Evolutionary conservation across 2,329 filamentous ascomycete genomes (phyloP), one percentile per base, ranked within the genome.

Genomic region (Orbilia ellipsospora): DNA sequence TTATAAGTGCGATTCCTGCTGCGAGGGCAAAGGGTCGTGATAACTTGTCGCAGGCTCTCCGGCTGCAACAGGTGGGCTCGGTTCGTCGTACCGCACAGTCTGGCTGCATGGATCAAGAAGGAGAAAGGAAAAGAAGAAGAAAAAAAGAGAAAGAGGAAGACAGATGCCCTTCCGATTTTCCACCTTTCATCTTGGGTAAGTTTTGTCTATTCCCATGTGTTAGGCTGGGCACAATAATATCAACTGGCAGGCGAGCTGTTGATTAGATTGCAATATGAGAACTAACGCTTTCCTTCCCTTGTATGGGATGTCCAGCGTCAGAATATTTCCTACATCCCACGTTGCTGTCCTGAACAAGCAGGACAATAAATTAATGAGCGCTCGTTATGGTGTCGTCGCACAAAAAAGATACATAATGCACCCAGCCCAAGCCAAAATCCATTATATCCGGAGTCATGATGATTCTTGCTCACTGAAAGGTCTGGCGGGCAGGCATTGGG

Each of bases 161-260:
- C 20, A 45, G 56, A 54, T 73, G 52, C 60, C 44, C 45, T 50
- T 48, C 44, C 44, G 44, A 18, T 18, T 48, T 59, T 59, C 57
- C 62, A 74, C 69, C 69, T 67, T 74, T 74, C 69, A 44, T 74
- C 69, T 74, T 74, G 69, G 69, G 69, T 74, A 74, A 74, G 69
- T 74, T 67, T 63, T 63, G 48, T 50, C 20, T 51, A 51, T 60
- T 59, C 50, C 69, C 69, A 61, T 66, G 69, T 66, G 55, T 51
- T 31, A 67, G 45, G 50, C 69, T 56, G 63, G 48, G 61, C 62
- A 44, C 52, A 60, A 20, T 44, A 12, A 50, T 65, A 42, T 50
- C 69, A 73, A 66, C 67, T 60, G 40, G 62, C 63, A 62, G 56
- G 62, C 69, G 56, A 56, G 36, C 23, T 73, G 45, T 63, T 56